Evolutionary conservation across 768 basidiomycete genomes (phyloP), one percentile per base, ranked within the genome.

Genomic region (Rickenella mellea): DNA sequence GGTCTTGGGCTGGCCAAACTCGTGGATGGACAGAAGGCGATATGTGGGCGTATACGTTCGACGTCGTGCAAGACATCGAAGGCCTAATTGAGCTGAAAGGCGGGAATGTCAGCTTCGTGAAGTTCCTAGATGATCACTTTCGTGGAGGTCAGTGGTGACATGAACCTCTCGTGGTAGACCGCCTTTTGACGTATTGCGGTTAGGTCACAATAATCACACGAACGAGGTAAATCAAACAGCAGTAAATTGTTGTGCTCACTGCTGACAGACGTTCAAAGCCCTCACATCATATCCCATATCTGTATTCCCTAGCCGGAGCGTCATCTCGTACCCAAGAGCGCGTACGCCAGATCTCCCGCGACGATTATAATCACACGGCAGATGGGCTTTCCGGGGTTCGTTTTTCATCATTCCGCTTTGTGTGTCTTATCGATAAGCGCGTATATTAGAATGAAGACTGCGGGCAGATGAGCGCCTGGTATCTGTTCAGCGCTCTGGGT

Each of bases 391-490:
- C 83, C 4, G 86, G 86, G 12, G 84, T 84, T 53, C 17, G 71
- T 60, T 11, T 20, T 12, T 14, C 24, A 15, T 19, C 15, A 20
- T 27, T 33, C 25, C 26, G 20, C 24, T 17, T 17, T 40, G 7
- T 2, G 36, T 48, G 20, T 19, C 26, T 21, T 52, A 45, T 17
- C 27, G 24, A 39, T 19, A 41, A 33, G 39, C 5, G 6, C 41
- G 8, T 42, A 14, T 10, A 14, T 1, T 46, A 87, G 81, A 91
- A 90, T 51, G 87, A 91, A 56, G 87, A 91, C 54, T 89, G 86
- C 48, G 86, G 87, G 1, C 87, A 91, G 56, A 90, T 90, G 87
- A 85, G 82, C 51, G 83, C 86, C 0, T 90, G 87, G 87, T 89
- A 80, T 51, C 69, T 89, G 11, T 89, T 87, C 62, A 80, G 76